These are phyloP conservation scores for Nigrograna mackinnonii DNA, from an alignment of 2,329 filamentous ascomycete species.

Conservation along the genomic window DNA sequence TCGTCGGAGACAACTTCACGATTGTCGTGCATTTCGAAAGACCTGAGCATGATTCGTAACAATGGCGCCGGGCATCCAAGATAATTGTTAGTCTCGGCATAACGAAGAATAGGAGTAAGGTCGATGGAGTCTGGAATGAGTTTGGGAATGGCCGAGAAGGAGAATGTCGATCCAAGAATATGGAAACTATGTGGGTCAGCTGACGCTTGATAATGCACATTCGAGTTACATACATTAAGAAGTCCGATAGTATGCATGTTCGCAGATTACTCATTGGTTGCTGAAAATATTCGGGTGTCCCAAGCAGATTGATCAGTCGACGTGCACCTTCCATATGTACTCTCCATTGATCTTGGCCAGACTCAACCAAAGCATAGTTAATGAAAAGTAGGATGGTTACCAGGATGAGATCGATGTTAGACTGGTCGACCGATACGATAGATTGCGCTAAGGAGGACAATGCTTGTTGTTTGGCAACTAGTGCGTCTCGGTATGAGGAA, in stretches of 20 bases:
- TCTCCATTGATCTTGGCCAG: conserved; percentile 55
- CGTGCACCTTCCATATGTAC: conserved; percentile 56
- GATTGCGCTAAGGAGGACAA: conserved; percentile 46
- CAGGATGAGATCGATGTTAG: conserved; percentile 46
- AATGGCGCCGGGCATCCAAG: conserved; percentile 40
- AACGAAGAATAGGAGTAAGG: conserved; percentile 37
- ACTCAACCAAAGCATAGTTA: conserved; percentile 55
- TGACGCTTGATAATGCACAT: neutral
- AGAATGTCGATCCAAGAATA: conserved; percentile 38
- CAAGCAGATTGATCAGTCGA: conserved; percentile 47
- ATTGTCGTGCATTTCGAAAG: conserved; percentile 34
- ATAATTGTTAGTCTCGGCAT: conserved; percentile 45
- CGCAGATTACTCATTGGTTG: conserved; percentile 36
- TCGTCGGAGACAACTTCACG: conserved; percentile 15
- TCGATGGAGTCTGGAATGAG: conserved; percentile 35
- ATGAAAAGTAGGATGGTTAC: conserved; percentile 54
- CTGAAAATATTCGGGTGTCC: conserved; percentile 29
- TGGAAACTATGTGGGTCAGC: conserved; percentile 24
- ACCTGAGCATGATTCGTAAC: conserved; percentile 39
- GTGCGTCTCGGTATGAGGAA: conserved; percentile 37
- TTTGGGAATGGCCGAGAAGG: conserved; percentile 25
- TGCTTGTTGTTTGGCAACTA: conserved; percentile 54
- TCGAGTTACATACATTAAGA: conserved; percentile 28
- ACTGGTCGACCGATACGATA: conserved; percentile 27
- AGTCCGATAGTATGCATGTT: conserved; percentile 37